Base-by-base conservation (phyloP, 768 basidiomycete genomes). In the Xerocomellus dryophilus region DNA sequence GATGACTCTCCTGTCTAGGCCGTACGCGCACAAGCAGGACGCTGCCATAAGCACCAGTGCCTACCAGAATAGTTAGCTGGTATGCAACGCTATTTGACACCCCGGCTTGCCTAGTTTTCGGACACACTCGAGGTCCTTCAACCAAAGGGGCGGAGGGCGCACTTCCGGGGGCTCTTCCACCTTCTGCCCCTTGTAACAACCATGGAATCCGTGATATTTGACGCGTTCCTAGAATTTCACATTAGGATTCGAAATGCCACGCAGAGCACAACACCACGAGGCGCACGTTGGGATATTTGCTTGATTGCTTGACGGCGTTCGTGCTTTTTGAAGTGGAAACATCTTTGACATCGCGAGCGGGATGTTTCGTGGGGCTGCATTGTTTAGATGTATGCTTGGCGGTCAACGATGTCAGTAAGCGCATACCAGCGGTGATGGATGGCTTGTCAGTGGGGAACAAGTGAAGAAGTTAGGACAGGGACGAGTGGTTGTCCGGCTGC, bases 81-180 rank as follows among this genome's bases (percentile, higher is more conserved):
- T 12, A 23, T 45, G 20, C n/a, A 27, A 21, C n/a, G 27, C 15
- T 14, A 15, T 35, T 15, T n/a, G 35, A 25, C 7, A 29, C 43
- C 8, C 10, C 7, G 2, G 25, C 53, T 18, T 61, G 73, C 79
- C 79, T 61, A 81, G 64, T 21, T 67, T 68, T 31, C 69, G 73
- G 25, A 75, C 42, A 40, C 74, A 78, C 58, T 79, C 74, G 18
- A 81, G 59, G 47, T 80, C 77, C 14, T 54, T 57, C 9, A 80
- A 53, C 14, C 50, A 54, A 15, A 79, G 62, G 0, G 70, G 59
- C 5, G 69, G 70, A 7, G 75, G 74, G 4, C 79, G 75, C 49
- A 68, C 68, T 57, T 71, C 66, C 11, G 27, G 47, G 9, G 75
- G 75, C 36, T 61, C 61, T 29, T 59, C 58, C 25, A 62, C 58